Base-by-base conservation (phyloP, 305 asterid genomes). In the Andrographis paniculata region DNA sequence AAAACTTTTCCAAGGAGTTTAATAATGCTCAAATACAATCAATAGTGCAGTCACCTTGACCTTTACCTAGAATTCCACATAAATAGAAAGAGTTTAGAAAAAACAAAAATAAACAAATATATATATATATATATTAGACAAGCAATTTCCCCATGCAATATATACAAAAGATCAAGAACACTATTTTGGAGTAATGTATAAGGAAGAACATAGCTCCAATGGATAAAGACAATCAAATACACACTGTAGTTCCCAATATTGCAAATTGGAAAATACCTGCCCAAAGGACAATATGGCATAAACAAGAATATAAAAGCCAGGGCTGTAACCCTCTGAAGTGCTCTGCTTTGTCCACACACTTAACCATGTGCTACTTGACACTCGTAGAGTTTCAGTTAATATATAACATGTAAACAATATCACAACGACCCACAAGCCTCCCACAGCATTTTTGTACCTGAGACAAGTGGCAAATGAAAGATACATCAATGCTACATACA, bases 281-380 rank as follows among this genome's bases (percentile, higher is more conserved):
- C 86, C 79, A 50, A 55, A 63, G 31, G 87, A 75, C 54, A 78
- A 55, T 21, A 62, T 22, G 38, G 87, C 78, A 59, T 78, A 78
- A 42, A 78, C 78, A 39, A 78, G 65, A 53, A 78, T 69, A 51
- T 75, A 78, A 64, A 75, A 72, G 48, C 74, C 76, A 37, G 83
- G 71, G n/a, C 28, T 50, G 22, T 64, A 60, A 62, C 51, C 43
- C 45, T 16, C 50, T 17, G 65, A 55, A 50, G 75, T 62, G 63
- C 78, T 75, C 57, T 67, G 71, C 53, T 78, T 69, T 20, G 87
- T 75, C 87, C 87, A 78, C 42, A 66, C 62, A 58, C 83, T 78
- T 63, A 78, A 43, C 87, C 83, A 78, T 2, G 87, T 78, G 76
- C 87, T 78, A 46, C 87, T 78, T 39, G 78, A 75, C 40, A 78